Percentiles rank a stretch among this genome's conserved stretches.
Evolutionary conservation across 2,329 filamentous ascomycete species (phyloP).

Genomic region (Alternaria triticimaculans): DNA sequence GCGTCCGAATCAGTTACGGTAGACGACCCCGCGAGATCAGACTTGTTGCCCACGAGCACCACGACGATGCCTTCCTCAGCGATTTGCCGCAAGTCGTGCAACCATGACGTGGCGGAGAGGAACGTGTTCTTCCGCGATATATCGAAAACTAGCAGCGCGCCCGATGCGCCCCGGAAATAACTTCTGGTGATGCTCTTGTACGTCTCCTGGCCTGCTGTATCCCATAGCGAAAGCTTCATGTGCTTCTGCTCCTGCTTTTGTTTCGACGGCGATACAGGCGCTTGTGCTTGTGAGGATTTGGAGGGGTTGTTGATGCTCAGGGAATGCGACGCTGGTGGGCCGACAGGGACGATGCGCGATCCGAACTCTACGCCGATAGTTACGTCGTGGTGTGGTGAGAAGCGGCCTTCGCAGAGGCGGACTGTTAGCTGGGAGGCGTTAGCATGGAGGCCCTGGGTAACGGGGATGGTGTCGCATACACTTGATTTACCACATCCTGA

Average conservation of each 20-base stretch:
- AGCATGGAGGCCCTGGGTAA: slow-evolving; percentile 7
- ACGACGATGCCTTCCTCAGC: slow-evolving; percentile 96
- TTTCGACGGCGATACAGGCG: slow-evolving; percentile 33
- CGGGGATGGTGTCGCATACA: slow-evolving; percentile 45
- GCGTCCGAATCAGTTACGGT: slow-evolving; percentile 47
- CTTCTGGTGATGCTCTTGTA: slow-evolving; percentile 96
- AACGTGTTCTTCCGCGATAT: slow-evolving; percentile 88
- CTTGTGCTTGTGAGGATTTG: slow-evolving; percentile 18
- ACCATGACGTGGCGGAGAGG: slow-evolving; percentile 87
- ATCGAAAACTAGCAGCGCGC: slow-evolving; percentile 90
- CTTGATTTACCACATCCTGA: slow-evolving; percentile 93
- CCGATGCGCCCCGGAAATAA: slow-evolving; percentile 84
- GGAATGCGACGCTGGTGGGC: slow-evolving; percentile 73
- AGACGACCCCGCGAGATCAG: slow-evolving; percentile 70
- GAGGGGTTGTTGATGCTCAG: slow-evolving; percentile 61
- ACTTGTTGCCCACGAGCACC: slow-evolving; percentile 94
- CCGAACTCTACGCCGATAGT: slow-evolving; percentile 98
- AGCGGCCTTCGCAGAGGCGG: slow-evolving; percentile 94
- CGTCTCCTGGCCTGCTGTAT: slow-evolving; percentile 95
- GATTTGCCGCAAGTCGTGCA: slow-evolving; percentile 91
- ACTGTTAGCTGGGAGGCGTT: slow-evolving; percentile 72
- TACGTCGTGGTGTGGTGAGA: slow-evolving; percentile 92
- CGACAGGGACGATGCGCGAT: slow-evolving; percentile 88
- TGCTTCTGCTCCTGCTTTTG: slow-evolving; percentile 64
- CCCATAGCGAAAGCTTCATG: slow-evolving; percentile 95